These are phyloP conservation scores for Talaromyces borbonicus DNA, from an alignment of 495 filamentous ascomycete genomes.

Conservation along the genomic window DNA sequence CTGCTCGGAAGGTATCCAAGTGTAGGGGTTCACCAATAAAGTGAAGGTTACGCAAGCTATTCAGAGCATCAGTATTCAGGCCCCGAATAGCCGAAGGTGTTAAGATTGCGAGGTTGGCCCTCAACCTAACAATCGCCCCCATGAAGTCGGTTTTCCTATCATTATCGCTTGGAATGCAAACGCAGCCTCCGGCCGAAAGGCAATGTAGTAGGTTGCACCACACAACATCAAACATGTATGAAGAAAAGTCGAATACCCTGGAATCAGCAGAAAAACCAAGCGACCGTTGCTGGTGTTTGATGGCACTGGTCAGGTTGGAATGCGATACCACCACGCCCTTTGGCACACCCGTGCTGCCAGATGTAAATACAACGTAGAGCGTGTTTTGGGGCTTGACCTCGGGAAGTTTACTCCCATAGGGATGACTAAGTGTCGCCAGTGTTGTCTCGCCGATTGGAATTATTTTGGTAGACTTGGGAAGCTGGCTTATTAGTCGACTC, in stretches of 20 bases:
- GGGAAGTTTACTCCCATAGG: slow-evolving; percentile 14
- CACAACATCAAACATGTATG: slow-evolving; percentile 38
- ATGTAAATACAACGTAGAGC: slow-evolving; percentile 40
- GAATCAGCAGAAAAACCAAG: slow-evolving; percentile 22
- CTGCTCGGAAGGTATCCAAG: not conserved
- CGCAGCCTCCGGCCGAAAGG: slow-evolving; percentile 32
- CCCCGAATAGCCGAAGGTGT: slow-evolving; percentile 43
- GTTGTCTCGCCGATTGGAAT: not conserved
- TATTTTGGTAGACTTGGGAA: slow-evolving; percentile 8
- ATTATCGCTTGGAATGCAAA: slow-evolving; percentile 40
- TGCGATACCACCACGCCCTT: slow-evolving; percentile 47
- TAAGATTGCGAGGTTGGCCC: slow-evolving; percentile 34
- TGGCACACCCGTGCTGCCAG: slow-evolving; percentile 41
- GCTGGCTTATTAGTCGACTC: slow-evolving; percentile 3
- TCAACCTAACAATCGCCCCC: slow-evolving; percentile 34
- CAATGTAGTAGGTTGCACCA: slow-evolving; percentile 35
- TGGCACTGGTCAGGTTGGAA: slow-evolving; percentile 26
- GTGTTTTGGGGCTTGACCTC: too few relatives aligned
- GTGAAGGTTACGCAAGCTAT: slow-evolving; percentile 35
- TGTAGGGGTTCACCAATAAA: slow-evolving; percentile 40
- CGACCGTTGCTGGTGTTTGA: slow-evolving; percentile 21
- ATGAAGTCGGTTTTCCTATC: slow-evolving; percentile 41
- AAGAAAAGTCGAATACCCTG: slow-evolving; percentile 35
- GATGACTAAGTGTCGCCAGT: not conserved
- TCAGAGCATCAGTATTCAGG: slow-evolving; percentile 30